These are phyloP conservation scores for Kazachstania sp. DNA, from an alignment of 1,139 yeast genomes.

Conservation along the genomic window DNA sequence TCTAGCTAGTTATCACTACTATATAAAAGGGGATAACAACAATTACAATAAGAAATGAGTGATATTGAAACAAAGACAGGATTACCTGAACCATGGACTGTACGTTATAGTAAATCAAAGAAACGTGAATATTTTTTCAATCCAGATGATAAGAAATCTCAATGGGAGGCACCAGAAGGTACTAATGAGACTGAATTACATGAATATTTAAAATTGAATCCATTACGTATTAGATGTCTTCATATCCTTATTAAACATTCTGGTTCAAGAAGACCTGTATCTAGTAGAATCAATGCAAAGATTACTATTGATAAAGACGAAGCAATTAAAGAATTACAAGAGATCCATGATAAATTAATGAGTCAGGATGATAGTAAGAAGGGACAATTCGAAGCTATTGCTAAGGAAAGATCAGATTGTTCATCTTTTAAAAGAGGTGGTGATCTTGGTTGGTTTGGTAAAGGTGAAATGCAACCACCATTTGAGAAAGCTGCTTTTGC, in stretches of 20 bases:
- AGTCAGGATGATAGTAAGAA: slow-evolving; percentile 44
- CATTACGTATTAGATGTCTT: slow-evolving; percentile 56
- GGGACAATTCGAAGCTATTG: slow-evolving; percentile 53
- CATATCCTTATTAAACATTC: slow-evolving; percentile 78
- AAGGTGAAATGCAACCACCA: slow-evolving; percentile 90
- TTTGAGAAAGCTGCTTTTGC: slow-evolving; percentile 84
- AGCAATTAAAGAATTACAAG: slow-evolving; percentile 57
- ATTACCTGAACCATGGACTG: slow-evolving; percentile 78
- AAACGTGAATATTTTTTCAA: slow-evolving; percentile 77
- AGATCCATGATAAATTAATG: slow-evolving; percentile 49
- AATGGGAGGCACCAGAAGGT: slow-evolving; percentile 90
- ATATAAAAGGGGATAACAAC: background rate
- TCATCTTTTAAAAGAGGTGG: slow-evolving; percentile 82
- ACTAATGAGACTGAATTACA: slow-evolving; percentile 57
- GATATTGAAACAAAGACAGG: slow-evolving; percentile 40
- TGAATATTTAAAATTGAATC: slow-evolving; percentile 44
- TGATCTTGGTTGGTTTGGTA: slow-evolving; percentile 81
- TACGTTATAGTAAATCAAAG: slow-evolving; percentile 70
- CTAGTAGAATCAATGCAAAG: slow-evolving; percentile 68
- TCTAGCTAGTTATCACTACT: background rate
- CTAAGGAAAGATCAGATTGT: slow-evolving; percentile 81
- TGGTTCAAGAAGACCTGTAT: slow-evolving; percentile 80
- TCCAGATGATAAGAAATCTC: slow-evolving; percentile 59
- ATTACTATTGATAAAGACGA: slow-evolving; percentile 78
- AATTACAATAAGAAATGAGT: background rate